Evolutionary conservation across 768 basidiomycete genomes (phyloP).

Genomic region (Brasilioporus rufonigricans): DNA sequence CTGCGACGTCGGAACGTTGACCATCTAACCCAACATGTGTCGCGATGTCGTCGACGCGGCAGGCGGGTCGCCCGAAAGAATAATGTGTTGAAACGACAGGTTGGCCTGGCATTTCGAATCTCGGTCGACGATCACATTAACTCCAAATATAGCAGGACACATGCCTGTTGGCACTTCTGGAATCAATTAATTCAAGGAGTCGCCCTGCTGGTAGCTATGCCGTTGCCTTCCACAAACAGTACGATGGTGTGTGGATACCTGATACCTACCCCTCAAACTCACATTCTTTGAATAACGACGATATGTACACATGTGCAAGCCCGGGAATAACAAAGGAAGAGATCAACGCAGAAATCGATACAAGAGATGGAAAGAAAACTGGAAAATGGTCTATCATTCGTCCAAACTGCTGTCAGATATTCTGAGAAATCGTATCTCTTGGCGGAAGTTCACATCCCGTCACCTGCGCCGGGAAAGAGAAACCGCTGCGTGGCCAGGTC

Average conservation of each 20-base stretch:
- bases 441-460: slow-evolving; percentile 13
- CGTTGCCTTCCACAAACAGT: not conserved
- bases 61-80: slow-evolving; percentile 4
- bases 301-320: not conserved
- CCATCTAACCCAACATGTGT: slow-evolving; percentile 7
- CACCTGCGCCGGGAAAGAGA: slow-evolving; percentile 15
- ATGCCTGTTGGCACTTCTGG: not conserved
- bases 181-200: not conserved
- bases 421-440: slow-evolving; percentile 1
- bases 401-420: not conserved
- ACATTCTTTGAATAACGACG: not conserved
- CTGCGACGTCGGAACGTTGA: not conserved
- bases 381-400: slow-evolving; percentile 4
- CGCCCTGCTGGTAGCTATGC: not conserved
- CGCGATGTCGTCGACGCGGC: slow-evolving; percentile 9
- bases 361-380: not conserved
- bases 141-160: not conserved
- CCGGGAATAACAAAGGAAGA: not conserved
- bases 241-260: too few species aligned
- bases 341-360: not conserved
- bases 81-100: not conserved
- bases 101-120: slow-evolving; percentile 13
- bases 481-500: slow-evolving; percentile 16
- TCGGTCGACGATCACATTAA: slow-evolving; percentile 16
- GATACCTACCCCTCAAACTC: not conserved